These are phyloP conservation scores for Barnettozyma californica DNA, from an alignment of 805 yeast species.

Conservation along the genomic window DNA sequence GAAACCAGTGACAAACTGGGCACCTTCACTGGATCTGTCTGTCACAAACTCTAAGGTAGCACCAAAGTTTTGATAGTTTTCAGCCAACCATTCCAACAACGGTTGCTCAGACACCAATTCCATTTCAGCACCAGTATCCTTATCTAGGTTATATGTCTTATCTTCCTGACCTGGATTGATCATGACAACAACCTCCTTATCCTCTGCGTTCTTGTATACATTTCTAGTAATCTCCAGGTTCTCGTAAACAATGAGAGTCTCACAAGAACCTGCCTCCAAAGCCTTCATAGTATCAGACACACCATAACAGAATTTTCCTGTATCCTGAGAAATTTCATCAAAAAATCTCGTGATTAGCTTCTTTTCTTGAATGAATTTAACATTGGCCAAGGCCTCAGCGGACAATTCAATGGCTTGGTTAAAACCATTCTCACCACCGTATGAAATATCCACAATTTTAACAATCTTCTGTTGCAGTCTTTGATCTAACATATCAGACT, in stretches of 20 bases:
- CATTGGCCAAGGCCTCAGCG: conserved; percentile 95
- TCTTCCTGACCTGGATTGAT: conserved; percentile 70
- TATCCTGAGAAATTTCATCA: conserved; percentile 95
- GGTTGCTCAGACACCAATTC: conserved; percentile 82
- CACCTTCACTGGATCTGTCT: conserved; percentile 96
- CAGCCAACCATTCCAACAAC: conserved; percentile 96
- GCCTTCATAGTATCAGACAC: conserved; percentile 96
- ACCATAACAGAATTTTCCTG: conserved; percentile 97
- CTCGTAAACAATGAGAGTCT: conserved; percentile 87
- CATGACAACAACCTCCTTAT: conserved; percentile 65
- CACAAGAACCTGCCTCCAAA: conserved; percentile 93
- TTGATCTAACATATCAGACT: conserved; percentile 87
- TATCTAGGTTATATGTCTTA: conserved; percentile 73
- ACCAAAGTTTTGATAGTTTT: conserved; percentile 90
- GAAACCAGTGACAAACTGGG: conserved; percentile 95
- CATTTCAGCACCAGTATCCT: conserved; percentile 85
- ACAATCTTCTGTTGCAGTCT: conserved; percentile 85
- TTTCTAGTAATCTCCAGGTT: conserved; percentile 83
- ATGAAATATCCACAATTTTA: conserved; percentile 92
- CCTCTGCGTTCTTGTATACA: conserved; percentile 79
- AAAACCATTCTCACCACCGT: conserved; percentile 99
- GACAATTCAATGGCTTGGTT: conserved; percentile 98
- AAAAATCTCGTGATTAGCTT: conserved; percentile 87
- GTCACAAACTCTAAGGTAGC: conserved; percentile 94
- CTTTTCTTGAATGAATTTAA: conserved; percentile 97